Conservation (phyloP, 2,329 filamentous ascomycete genomes). For the Penicillium sclerotigenum region DNA sequence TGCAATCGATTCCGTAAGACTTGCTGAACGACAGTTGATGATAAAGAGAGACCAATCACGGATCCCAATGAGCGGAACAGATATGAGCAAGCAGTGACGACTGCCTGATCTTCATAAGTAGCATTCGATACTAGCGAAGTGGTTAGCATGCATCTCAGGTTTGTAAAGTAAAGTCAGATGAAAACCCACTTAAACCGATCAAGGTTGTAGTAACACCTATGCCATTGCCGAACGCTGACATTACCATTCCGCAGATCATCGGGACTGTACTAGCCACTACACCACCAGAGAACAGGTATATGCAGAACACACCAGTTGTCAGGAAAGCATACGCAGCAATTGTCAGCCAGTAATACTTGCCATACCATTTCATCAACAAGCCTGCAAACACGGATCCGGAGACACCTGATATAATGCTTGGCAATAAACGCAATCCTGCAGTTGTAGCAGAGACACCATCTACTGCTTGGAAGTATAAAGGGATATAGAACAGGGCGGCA, state of each 20-base stretch:
- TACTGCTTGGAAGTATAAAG: slow-evolving; percentile 73
- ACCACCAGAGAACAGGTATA: slow-evolving; percentile 58
- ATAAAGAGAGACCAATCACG: slow-evolving; percentile 65
- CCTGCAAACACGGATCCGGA: slow-evolving; percentile 63
- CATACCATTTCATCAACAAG: slow-evolving; percentile 65
- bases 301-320: slow-evolving; percentile 52
- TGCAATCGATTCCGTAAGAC: slow-evolving; percentile 58
- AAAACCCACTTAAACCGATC: slow-evolving; percentile 58
- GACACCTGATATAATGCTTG: slow-evolving; percentile 62
- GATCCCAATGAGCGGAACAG: slow-evolving; percentile 72
- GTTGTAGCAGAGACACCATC: slow-evolving; percentile 61
- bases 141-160: slow-evolving; percentile 2
- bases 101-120: slow-evolving; percentile 63
- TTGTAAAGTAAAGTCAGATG: background rate
- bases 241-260: slow-evolving; percentile 57
- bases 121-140: slow-evolving; percentile 61
- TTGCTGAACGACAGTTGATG: slow-evolving; percentile 69
- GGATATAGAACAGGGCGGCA: slow-evolving; percentile 67
- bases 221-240: slow-evolving; percentile 55
- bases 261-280: slow-evolving; percentile 49
- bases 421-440: slow-evolving; percentile 65
- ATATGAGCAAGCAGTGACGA: slow-evolving; percentile 75
- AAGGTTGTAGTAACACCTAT: slow-evolving; percentile 68
- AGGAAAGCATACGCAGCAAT: slow-evolving; percentile 55
- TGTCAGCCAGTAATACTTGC: slow-evolving; percentile 68